Percentiles rank a stretch among this genome's conserved stretches.
These are phyloP conservation scores for Crithidia bombi DNA, from an alignment of 208 protist genomes.

Conservation along the genomic window DNA sequence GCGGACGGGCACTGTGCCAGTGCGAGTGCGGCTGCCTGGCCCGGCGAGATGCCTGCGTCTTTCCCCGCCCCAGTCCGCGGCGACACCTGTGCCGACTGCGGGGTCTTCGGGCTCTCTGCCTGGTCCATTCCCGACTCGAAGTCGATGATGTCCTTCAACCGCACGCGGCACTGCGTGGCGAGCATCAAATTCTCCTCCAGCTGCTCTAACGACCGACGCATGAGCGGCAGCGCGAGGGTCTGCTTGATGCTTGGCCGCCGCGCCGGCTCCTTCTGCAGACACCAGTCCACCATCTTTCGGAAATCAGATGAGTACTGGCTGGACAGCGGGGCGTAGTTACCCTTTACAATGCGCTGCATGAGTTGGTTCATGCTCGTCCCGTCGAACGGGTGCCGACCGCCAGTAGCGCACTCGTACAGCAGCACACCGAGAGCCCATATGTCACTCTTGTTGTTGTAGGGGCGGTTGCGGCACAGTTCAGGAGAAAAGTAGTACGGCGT, in stretches of 20 bases:
- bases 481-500: constrained; percentile 97
- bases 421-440: constrained; percentile 94
- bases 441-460: constrained; percentile 97
- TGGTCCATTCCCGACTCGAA: constrained; percentile 62
- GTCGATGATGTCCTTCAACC: constrained; percentile 89
- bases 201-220: constrained; percentile 76
- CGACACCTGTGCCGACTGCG: constrained; percentile 16
- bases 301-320: constrained; percentile 86
- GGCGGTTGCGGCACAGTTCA: constrained; percentile 94
- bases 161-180: constrained; percentile 84
- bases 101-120: constrained; percentile 24
- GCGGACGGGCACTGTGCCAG: constrained; percentile 45
- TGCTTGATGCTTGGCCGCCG: constrained; percentile 85
- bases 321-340: constrained; percentile 79
- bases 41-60: constrained; percentile 65
- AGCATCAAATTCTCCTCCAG: constrained; percentile 91
- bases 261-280: constrained; percentile 82
- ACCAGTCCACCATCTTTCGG: constrained; percentile 88
- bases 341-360: constrained; percentile 92
- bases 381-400: constrained; percentile 92
- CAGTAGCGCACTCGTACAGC: constrained; percentile 88
- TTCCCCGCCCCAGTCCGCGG: constrained; percentile 6
- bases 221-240: constrained; percentile 64
- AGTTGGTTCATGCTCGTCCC: constrained; percentile 94
- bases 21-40: constrained; percentile 80